A percentile compares a stretch with the other conserved stretches of the same genome.
Conservation (phyloP, 495 filamentous ascomycete species). For the Collariella sp. region DNA sequence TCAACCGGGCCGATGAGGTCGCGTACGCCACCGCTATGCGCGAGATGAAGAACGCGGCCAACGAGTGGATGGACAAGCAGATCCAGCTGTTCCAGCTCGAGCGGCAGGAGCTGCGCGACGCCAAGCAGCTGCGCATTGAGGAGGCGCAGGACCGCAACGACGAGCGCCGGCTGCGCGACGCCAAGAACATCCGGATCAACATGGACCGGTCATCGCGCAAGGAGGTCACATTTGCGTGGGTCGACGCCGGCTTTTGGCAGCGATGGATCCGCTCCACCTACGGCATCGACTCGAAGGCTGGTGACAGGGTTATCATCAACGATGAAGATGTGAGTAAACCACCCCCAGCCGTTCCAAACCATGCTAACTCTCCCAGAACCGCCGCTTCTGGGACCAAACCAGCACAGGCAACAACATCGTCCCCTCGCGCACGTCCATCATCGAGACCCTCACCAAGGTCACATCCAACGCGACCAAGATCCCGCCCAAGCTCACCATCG, state of each 20-base stretch:
- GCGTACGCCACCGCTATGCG: slow-evolving; percentile 70
- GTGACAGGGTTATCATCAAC: slow-evolving; percentile 91
- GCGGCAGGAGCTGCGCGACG: slow-evolving; percentile 80
- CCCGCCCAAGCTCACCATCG: slow-evolving; percentile 76
- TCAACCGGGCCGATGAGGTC: slow-evolving; percentile 69
- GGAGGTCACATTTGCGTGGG: slow-evolving; percentile 95
- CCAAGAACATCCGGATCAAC: slow-evolving; percentile 84
- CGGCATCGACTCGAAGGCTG: slow-evolving; percentile 73
- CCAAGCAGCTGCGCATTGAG: slow-evolving; percentile 90
- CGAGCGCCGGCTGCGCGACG: slow-evolving; percentile 73
- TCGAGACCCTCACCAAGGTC: slow-evolving; percentile 82
- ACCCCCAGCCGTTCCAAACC: background rate
- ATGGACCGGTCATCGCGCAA: slow-evolving; percentile 81
- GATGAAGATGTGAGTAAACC: slow-evolving; percentile 78
- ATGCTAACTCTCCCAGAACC: slow-evolving; percentile 49
- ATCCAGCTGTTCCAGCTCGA: slow-evolving; percentile 81
- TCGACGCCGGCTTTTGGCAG: slow-evolving; percentile 96
- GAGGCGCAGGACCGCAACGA: slow-evolving; percentile 93
- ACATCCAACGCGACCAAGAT: slow-evolving; percentile 67
- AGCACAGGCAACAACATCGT: slow-evolving; percentile 80
- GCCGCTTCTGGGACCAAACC: slow-evolving; percentile 89
- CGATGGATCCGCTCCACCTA: slow-evolving; percentile 91
- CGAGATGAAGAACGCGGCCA: slow-evolving; percentile 90
- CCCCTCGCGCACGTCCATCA: slow-evolving; percentile 84
- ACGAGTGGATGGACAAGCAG: slow-evolving; percentile 98